phyloP scores from a whole-genome alignment of 306 rosid species.

The Begonia fuchsioides region DNA sequence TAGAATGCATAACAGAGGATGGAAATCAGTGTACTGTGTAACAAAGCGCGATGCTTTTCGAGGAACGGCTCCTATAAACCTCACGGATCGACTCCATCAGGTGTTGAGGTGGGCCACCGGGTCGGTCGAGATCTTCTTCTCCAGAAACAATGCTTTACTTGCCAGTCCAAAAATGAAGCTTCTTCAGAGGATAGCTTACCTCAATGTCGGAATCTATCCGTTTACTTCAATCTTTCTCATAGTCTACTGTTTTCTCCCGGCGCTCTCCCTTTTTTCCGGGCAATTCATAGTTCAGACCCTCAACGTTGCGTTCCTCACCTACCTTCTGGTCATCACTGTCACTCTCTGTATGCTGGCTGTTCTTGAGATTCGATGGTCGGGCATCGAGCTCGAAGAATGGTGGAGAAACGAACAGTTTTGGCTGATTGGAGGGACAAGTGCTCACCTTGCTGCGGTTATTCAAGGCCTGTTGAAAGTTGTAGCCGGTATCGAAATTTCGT shows the following conservation, averaged over 20 bases:
- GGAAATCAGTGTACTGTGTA: conserved; percentile 92
- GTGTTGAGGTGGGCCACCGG: conserved; percentile 98
- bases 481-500: conserved; percentile 92
- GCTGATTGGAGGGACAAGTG: conserved; percentile 97
- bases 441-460: conserved; percentile 90
- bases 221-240: conserved; percentile 88
- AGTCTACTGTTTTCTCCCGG: conserved; percentile 93
- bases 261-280: conserved; percentile 92
- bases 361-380: conserved; percentile 90
- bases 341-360: conserved; percentile 76
- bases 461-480: conserved; percentile 82
- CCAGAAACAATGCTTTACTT: conserved; percentile 77
- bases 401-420: conserved; percentile 98
- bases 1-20: conserved; percentile 93
- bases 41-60: conserved; percentile 95
- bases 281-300: conserved; percentile 87
- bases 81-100: conserved; percentile 86
- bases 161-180: conserved; percentile 82
- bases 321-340: conserved; percentile 57
- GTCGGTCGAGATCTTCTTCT: conserved; percentile 91
- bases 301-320: conserved; percentile 66
- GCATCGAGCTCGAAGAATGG: conserved; percentile 93
- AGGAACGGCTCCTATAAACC: conserved; percentile 93
- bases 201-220: conserved; percentile 94
- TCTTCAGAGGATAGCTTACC: conserved; percentile 77